Evolutionary conservation across 2,329 filamentous ascomycete genomes (phyloP).

Genomic region (Botrytis medusae): DNA sequence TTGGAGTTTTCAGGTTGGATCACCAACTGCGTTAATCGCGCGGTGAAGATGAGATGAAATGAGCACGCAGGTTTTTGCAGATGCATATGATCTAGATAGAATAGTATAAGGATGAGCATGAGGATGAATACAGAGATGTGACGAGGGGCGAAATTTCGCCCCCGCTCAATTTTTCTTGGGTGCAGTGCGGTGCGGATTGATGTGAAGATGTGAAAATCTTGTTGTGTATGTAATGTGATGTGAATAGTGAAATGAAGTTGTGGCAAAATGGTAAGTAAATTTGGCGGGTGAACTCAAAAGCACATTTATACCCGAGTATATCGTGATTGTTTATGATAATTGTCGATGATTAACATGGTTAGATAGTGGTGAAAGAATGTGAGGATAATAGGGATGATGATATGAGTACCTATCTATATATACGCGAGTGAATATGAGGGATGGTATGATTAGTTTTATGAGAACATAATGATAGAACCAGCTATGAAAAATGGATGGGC

Average conservation of each 20-base stretch:
- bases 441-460: not conserved
- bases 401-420: not conserved
- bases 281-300: not conserved
- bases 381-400: not conserved
- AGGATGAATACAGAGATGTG: conserved; percentile 3
- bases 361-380: not conserved
- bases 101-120: not conserved
- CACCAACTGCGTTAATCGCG: conserved; percentile 19
- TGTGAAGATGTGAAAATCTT: not conserved
- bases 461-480: not conserved
- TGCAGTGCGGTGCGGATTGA: not conserved
- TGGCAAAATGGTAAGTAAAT: no score
- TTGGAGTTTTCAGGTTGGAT: conserved; percentile 21
- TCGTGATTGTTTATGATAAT: not conserved
- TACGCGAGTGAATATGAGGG: not conserved
- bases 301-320: not conserved
- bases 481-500: not conserved
- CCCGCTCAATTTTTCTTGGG: not conserved
- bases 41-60: conserved; percentile 21
- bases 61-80: conserved; percentile 19
- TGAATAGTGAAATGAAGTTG: not conserved
- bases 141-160: conserved; percentile 1
- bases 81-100: conserved; percentile 5
- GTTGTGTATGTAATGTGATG: not conserved
- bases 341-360: not conserved